Evolutionary conservation across 495 filamentous ascomycete genomes (phyloP), one percentile per base, ranked within the genome.

Genomic region (Venustampulla echinocandica): DNA sequence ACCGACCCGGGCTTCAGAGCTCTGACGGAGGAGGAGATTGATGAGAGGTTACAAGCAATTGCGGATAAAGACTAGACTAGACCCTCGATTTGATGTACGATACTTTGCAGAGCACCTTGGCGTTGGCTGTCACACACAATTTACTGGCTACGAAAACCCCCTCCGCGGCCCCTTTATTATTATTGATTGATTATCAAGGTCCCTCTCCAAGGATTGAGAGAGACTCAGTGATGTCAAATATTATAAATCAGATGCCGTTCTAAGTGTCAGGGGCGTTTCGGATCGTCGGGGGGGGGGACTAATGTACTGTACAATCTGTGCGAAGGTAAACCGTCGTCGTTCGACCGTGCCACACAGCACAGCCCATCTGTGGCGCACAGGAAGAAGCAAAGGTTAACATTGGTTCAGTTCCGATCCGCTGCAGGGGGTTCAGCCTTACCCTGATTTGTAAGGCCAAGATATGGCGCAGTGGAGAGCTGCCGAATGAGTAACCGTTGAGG

Each of bases 21-120:
- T 55, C 71, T 98, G 68, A 93, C 89, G 9, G 89, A 94, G 65
- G 90, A 96, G 28, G 92, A 98, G 77, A 97, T 98, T 59, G 92
- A 98, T 59, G 93, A 95, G 70, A 75, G 92, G 63, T 73, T 98
- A 69, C 93, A 98, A 70, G 87, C 89, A 41, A 97, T 98, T 64
- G 85, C 84, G 39, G 92, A 98, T 71, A 97, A 96, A 77, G 92
- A 98, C 69, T 98, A 42, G 13, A n/a, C n/a, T n/a, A n/a, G n/a
- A n/a, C n/a, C n/a, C n/a, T n/a, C n/a, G n/a, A n/a, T n/a, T n/a
- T n/a, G n/a, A n/a, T n/a, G n/a, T n/a, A n/a, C n/a, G n/a, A n/a
- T n/a, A n/a, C n/a, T n/a, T n/a, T n/a, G 36, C 22, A 35, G 30
- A 42, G 35, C 14, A 11, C 20, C 19, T 52, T 49, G 52, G 50